Conservation (phyloP, 768 basidiomycete genomes). For the Ephemerocybe angulata region DNA sequence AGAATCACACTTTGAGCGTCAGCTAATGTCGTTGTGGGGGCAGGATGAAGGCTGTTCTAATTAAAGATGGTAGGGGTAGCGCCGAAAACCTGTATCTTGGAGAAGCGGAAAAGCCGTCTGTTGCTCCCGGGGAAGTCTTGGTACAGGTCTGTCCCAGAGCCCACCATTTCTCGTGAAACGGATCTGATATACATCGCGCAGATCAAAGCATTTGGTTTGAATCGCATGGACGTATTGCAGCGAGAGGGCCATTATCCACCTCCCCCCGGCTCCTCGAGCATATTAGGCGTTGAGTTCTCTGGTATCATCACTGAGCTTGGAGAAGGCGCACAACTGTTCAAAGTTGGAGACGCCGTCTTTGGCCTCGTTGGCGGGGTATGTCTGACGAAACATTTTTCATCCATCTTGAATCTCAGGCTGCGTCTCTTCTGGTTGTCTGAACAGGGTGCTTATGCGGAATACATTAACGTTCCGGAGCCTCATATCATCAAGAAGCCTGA, state of each 20-base stretch:
- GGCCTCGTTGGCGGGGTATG: constrained; percentile 80
- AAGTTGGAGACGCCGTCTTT: constrained; percentile 67
- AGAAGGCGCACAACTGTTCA: constrained; percentile 47
- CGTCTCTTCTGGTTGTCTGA: not conserved
- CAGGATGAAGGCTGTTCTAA: constrained; percentile 72
- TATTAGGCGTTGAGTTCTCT: constrained; percentile 88
- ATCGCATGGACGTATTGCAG: constrained; percentile 81
- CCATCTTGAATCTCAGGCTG: not conserved
- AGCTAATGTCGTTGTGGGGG: too few species aligned
- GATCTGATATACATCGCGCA: constrained; percentile 25
- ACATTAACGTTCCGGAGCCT: constrained; percentile 60
- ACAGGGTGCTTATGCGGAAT: constrained; percentile 91
- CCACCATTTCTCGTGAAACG: not conserved
- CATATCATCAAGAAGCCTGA: constrained; percentile 73
- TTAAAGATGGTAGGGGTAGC: constrained; percentile 74
- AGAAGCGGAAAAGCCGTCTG: constrained; percentile 59
- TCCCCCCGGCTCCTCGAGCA: constrained; percentile 70
- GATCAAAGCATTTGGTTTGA: constrained; percentile 84
- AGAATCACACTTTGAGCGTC: too few species aligned
- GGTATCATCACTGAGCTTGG: constrained; percentile 59
- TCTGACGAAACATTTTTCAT: constrained; percentile 3
- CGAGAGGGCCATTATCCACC: constrained; percentile 69
- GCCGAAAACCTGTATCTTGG: constrained; percentile 78
- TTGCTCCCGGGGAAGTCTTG: constrained; percentile 59
- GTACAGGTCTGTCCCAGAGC: constrained; percentile 54